A percentile compares a stretch with the other conserved stretches of the same genome.
Conservation (phyloP, 2,329 filamentous ascomycete genomes). For the Cercospora canescens region DNA sequence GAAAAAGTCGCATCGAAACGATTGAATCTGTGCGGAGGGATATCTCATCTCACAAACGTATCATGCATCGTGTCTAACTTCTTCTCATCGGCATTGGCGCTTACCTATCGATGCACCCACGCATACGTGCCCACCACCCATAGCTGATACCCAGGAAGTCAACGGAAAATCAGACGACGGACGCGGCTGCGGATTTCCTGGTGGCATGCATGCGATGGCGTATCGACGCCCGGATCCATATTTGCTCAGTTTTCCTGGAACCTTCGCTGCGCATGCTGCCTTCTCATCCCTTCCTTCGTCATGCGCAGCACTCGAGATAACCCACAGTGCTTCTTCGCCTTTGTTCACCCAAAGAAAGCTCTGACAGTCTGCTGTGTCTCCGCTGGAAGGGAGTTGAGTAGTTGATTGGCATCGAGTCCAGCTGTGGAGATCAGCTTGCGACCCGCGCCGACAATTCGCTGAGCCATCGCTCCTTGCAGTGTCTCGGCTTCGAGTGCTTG, state of each 20-base stretch:
- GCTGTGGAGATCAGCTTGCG: conserved; percentile 75
- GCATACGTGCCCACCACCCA: not conserved
- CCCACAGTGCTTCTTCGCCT: not conserved
- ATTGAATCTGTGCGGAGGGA: not conserved
- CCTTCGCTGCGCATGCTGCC: not conserved
- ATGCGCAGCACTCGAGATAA: not conserved
- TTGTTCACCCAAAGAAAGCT: conserved; percentile 38
- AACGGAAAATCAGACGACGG: not conserved
- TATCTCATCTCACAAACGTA: not conserved
- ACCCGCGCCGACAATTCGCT: conserved; percentile 72
- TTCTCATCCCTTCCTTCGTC: not conserved
- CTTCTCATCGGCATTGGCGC: not conserved
- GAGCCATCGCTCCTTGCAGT: conserved; percentile 79
- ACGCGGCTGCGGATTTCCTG: not conserved
- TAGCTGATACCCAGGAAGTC: not conserved
- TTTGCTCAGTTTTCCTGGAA: not conserved
- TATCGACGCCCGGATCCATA: not conserved
- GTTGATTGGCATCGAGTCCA: conserved; percentile 71
- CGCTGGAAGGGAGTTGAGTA: conserved; percentile 72
- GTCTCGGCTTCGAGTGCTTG: conserved; percentile 90
- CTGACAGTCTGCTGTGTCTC: conserved; percentile 70
- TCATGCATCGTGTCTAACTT: not conserved
- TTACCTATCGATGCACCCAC: not conserved
- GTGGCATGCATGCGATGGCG: not conserved
- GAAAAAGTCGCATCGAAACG: not conserved